Evolutionary conservation across 2,329 filamentous ascomycete genomes (phyloP).

Genomic region (Fusarium annulatum): DNA sequence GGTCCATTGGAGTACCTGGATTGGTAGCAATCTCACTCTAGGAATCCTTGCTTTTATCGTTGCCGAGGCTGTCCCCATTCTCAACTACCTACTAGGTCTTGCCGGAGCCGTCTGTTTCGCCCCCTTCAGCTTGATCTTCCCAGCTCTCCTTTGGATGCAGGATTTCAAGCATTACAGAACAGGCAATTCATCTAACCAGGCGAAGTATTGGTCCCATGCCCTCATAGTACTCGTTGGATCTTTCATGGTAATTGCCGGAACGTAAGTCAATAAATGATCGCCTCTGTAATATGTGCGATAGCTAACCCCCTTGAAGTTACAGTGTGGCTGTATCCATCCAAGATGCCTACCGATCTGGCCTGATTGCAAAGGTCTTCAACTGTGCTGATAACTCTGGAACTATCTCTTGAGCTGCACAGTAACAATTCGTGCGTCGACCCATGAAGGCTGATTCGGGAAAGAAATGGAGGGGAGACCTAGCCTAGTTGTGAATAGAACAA

Average conservation of each 20-base stretch:
- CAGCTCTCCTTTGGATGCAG: background rate
- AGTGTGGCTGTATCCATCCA: background rate
- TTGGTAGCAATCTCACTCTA: background rate
- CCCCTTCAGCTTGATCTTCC: background rate
- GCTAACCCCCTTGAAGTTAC: background rate
- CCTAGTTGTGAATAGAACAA: background rate
- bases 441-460: background rate
- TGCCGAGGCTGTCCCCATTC: background rate
- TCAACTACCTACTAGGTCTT: background rate
- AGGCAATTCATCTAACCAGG: accelerated
- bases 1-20: background rate
- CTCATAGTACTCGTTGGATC: background rate
- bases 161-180: background rate
- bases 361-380: background rate
- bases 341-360: background rate
- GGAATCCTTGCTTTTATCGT: background rate
- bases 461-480: background rate
- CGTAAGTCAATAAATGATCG: background rate
- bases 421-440: accelerated
- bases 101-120: background rate
- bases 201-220: background rate
- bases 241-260: constrained; percentile 3
- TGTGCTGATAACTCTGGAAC: constrained; percentile 5
- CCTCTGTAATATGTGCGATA: background rate
- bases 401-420: background rate